Conservation (phyloP, 305 asterid genomes). For the Fraxinus baroniana region DNA sequence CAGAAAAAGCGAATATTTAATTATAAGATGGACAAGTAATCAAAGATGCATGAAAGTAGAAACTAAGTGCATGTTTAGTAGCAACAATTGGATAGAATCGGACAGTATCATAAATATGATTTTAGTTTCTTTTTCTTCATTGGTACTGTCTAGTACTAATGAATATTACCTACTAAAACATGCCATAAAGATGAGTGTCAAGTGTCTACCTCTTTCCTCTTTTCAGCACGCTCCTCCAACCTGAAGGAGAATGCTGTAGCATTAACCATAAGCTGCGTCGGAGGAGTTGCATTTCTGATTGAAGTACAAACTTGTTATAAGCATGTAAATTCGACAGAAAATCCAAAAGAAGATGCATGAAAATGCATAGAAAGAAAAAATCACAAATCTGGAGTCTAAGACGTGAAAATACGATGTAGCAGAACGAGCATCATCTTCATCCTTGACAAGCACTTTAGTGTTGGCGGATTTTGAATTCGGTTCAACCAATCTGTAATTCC, state of each 20-base stretch:
- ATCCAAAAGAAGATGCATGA: background rate
- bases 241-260: slow-evolving; percentile 64
- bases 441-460: slow-evolving; percentile 30
- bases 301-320: slow-evolving; percentile 12
- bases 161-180: background rate
- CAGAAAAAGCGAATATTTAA: slow-evolving; percentile 5
- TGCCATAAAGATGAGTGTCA: background rate
- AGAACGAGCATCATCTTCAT: slow-evolving; percentile 67
- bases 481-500: slow-evolving; percentile 43
- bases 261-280: slow-evolving; percentile 47
- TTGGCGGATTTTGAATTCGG: slow-evolving; percentile 36
- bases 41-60: background rate
- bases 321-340: background rate
- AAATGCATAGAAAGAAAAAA: background rate
- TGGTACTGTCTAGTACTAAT: background rate
- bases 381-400: slow-evolving; percentile 10
- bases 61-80: background rate
- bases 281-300: slow-evolving; percentile 52
- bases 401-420: slow-evolving; percentile 52
- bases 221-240: slow-evolving; percentile 86
- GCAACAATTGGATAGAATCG: background rate
- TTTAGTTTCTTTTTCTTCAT: background rate
- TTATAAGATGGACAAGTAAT: slow-evolving; percentile 6
- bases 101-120: background rate
- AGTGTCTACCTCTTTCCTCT: slow-evolving; percentile 69